Evolutionary conservation across 2,329 filamentous ascomycete species (phyloP), one percentile per base, ranked within the genome.

Genomic region (Anthostomella pinea): DNA sequence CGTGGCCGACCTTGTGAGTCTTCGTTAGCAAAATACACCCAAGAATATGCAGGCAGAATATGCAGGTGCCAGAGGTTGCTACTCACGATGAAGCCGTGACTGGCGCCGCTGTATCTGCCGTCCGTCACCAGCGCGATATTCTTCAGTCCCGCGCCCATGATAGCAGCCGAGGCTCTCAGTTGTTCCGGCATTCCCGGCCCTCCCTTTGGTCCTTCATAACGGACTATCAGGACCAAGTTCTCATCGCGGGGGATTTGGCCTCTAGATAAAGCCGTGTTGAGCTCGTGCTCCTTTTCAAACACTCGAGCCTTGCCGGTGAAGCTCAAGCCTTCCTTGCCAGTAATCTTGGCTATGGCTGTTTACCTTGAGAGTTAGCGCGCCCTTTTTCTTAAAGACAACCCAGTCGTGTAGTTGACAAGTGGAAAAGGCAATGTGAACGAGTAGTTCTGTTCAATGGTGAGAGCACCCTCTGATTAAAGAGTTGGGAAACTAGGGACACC

Each of bases 131-230:
- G 75, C 0, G 91, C 90, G 7, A 96, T 79, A 54, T 95, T 95
- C 34, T 73, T 87, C 34, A 97, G 70, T 9, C 85, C 85, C 1
- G 91, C 91, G 31, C 91, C 91, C 85, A 95, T 95, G 50, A 97
- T 87, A 13, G 90, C 87, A 0, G 89, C 89, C 40, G 79, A 85
- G 8, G 91, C 87, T 59, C 85, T 88, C 28, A 97, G 75, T 65
- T 95, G 89, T 65, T 97, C 91, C 2, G 90, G 91, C 91, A 97
- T 97, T 27, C 91, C 91, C 0, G 91, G 91, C 0, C 91, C 91
- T 45, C 91, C 91, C 59, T 87, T 90, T 9, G 91, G 91, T 0
- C 91, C 91, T 61, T 97, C 91, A 60, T 96, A 96, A 15, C 91
- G 83, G 35, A 97, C 89, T 20, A 96, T 81, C 18, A 96, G 70